phyloP scores from a whole-genome alignment of 2,329 filamentous ascomycete species.

The Botrytis elliptica region DNA sequence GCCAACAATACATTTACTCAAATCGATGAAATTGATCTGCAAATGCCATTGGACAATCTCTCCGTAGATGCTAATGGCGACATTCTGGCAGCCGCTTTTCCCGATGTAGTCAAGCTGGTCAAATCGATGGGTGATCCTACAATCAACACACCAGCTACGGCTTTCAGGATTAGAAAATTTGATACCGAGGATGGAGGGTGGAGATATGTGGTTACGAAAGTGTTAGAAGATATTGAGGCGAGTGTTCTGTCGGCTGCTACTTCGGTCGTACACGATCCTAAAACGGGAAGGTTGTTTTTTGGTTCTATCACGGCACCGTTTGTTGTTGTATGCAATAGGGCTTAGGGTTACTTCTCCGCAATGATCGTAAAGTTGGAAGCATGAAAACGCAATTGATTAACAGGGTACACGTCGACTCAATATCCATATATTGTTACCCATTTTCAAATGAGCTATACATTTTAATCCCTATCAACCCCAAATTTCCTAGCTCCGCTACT shows the following conservation, averaged over 20 bases:
- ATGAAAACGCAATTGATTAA: not conserved
- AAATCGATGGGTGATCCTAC: conserved; percentile 30
- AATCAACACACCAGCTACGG: not conserved
- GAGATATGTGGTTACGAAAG: conserved; percentile 7
- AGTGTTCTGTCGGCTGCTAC: not conserved
- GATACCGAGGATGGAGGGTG: not conserved
- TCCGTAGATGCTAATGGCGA: conserved; percentile 41
- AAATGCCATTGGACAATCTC: conserved; percentile 40
- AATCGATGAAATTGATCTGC: conserved; percentile 35
- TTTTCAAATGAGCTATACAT: not conserved
- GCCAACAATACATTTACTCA: conserved; percentile 24
- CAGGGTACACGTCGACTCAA: not conserved
- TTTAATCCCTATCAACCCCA: too few species aligned
- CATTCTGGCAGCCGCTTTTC: conserved; percentile 40
- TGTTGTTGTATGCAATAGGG: not conserved
- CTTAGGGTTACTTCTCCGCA: not conserved
- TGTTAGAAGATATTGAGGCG: conserved; percentile 8
- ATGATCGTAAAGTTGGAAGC: not conserved
- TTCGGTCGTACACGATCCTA: conserved; percentile 7
- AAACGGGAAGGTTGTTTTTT: not conserved
- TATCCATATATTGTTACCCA: too few species aligned
- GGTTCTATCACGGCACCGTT: not conserved
- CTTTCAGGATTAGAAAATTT: not conserved
- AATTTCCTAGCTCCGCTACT: rapidly evolving
- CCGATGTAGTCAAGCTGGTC: conserved; percentile 31